Base-by-base conservation (phyloP, 2,329 filamentous ascomycete genomes). In the Dothideomycetes sp. region DNA sequence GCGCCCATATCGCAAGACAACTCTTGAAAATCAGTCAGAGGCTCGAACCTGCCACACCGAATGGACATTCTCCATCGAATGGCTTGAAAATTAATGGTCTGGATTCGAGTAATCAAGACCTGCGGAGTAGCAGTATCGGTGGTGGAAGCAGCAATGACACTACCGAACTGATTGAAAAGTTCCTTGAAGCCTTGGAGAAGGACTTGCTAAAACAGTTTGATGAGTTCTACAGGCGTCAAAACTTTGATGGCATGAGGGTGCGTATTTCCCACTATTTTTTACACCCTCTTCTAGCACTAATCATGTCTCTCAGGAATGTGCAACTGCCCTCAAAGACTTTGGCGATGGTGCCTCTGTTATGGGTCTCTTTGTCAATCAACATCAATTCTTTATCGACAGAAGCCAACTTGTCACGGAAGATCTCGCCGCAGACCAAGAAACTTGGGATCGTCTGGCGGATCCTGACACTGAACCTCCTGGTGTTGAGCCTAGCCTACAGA, bases 321-420 rank as follows among this genome's bases (percentile, higher is more conserved):
- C 93, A 40, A 84, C 84, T 53, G 91, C 95, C 31, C 69, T 98
- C 46, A 75, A 91, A 57, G 91, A 96, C 62, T 98, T 98, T 70
- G 94, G 89, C 59, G 87, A 91, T 38, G 91, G 91, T 37, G 79
- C 86, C 42, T 96, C 88, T 57, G 91, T 96, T 44, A 94, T 95
- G 60, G 89, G 85, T 11, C 72, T 89, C 9, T 98, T 96, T 60
- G 89, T 98, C 55, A 98, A 98, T 57, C 91, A 98, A 60, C 93
- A 98, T 63, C 87, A 94, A 55, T 98, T 98, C 71, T 98, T 98
- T 64, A 95, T 98, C 55, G 91, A 96, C 57, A 75, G 88, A 18
- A 91, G 87, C 49, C 89, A 96, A 59, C 69, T 98, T 42, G 81
- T 94, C 36, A 83, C 81, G 0, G 88, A 94, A 52, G 88, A 94